Base-by-base conservation (phyloP, 1,139 yeast genomes). In the Geotrichum candidum region DNA sequence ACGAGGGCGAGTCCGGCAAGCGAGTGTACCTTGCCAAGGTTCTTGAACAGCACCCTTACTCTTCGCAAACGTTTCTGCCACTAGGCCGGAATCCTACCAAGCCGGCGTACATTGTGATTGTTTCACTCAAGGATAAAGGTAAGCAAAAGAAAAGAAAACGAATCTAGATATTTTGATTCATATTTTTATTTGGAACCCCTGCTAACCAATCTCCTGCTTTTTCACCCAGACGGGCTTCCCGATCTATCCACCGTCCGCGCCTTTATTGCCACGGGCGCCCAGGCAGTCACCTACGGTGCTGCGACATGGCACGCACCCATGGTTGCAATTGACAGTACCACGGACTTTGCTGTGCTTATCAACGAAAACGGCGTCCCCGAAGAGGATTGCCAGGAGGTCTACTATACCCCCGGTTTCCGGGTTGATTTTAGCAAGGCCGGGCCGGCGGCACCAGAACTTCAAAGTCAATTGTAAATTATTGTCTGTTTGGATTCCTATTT, bases 241-340 rank as follows among this genome's bases (percentile, higher is more conserved):
- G 88, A 87, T 65, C 81, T 85, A 9, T 68, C 75, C 0, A 77
- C 82, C 0, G 69, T 87, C 15, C 79, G 77, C 66, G 96, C 96
- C 0, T 92, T 90, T 68, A 67, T 84, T 3, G 90, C 94, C 65
- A 81, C 76, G 61, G 97, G 96, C 0, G 86, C 88, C 72, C 97
- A 90, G 71, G 89, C 96, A 0, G 88, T 92, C 2, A 92, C 97
- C 0, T 92, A 92, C 72, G 96, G 90, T 0, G 84, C 83, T 0
- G 96, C 81, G 61, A 80, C 83, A 10, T 86, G 91, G 91, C 98
- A 92, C 72, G 96, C 97, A 0, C 98, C 98, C 1, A 92, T 92
- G 97, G 87, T 92, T 51, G 94, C 90, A 54, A 64, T 78, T 53
- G 79, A 81, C 11, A 72, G 71, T 11, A 68, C 83, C 1, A 71